These are phyloP conservation scores for Theileria equi DNA, from an alignment of 169 alveolate species.

Conservation along the genomic window DNA sequence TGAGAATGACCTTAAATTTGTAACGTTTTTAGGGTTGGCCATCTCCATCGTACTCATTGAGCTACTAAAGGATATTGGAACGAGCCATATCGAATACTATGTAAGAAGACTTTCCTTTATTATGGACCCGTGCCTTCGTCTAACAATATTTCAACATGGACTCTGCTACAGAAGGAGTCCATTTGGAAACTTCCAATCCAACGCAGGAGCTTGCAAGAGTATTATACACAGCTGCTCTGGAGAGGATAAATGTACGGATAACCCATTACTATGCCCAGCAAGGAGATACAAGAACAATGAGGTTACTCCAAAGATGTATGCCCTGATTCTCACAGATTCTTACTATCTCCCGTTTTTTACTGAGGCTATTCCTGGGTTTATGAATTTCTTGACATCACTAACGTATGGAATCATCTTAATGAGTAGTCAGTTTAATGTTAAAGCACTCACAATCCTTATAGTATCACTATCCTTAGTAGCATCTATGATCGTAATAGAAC, in stretches of 20 bases:
- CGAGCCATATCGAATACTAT: conserved; percentile 31
- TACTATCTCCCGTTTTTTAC: conserved; percentile 10
- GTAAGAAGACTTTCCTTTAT: conserved; percentile 13
- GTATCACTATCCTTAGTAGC: conserved; percentile 8
- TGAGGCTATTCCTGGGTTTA: conserved; percentile 15
- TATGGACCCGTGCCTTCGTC: conserved; percentile 32
- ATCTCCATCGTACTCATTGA: conserved; percentile 11
- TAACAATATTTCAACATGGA: conserved; percentile 56
- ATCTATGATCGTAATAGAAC: conserved; percentile 13
- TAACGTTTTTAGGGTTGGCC: background rate
- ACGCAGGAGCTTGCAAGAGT: background rate
- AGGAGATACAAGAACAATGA: conserved; percentile 46
- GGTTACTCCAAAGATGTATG: conserved; percentile 35
- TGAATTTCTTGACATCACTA: conserved; percentile 9
- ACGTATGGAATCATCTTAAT: conserved; percentile 19
- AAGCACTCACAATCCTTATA: conserved; percentile 1
- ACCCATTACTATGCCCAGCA: conserved; percentile 54
- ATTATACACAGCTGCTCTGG: background rate
- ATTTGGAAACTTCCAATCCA: background rate
- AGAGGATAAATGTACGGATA: background rate
- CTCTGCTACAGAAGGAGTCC: conserved; percentile 30
- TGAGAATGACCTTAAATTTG: background rate
- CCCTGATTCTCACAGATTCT: conserved; percentile 30
- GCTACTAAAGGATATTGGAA: conserved; percentile 1
- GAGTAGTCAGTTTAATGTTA: conserved; percentile 4